phyloP scores from a whole-genome alignment of 2,329 filamentous ascomycete species.

The Xylaria polymorpha region DNA sequence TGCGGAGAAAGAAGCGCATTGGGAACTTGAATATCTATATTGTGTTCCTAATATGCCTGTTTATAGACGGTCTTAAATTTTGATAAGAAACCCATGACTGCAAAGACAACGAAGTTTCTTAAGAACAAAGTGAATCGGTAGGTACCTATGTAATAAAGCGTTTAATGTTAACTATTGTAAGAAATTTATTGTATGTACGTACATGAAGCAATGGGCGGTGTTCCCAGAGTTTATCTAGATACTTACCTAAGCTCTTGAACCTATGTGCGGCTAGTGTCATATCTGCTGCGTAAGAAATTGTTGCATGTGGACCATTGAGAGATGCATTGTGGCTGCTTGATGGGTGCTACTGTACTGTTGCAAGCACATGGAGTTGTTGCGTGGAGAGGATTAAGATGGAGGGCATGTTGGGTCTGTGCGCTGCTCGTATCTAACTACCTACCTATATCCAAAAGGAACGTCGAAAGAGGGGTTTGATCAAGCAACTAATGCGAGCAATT shows the following conservation, averaged over 20 bases:
- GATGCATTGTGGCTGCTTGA: background rate
- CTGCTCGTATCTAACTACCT: background rate
- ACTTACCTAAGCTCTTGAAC: background rate
- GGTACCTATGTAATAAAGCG: background rate
- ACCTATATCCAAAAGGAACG: background rate
- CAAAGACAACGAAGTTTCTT: background rate
- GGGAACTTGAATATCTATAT: background rate
- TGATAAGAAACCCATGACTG: background rate
- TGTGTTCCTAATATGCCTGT: too few relatives aligned
- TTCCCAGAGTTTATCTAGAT: too few relatives aligned
- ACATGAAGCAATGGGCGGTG: background rate
- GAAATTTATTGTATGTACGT: background rate
- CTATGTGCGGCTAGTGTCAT: background rate
- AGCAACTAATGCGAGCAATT: constrained; percentile 19
- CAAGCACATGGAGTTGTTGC: background rate
- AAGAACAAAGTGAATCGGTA: background rate
- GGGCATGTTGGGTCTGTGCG: constrained; percentile 4
- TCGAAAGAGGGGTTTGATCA: constrained; percentile 1
- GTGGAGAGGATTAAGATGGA: background rate
- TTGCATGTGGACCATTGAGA: background rate
- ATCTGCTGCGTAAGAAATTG: background rate
- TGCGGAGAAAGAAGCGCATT: background rate
- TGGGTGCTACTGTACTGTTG: too few relatives aligned
- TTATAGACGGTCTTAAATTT: background rate
- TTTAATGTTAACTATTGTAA: background rate